A percentile compares a stretch with the other conserved stretches of the same genome.
Conservation (phyloP, 2,329 filamentous ascomycete species). For the Helminthosporium solani region DNA sequence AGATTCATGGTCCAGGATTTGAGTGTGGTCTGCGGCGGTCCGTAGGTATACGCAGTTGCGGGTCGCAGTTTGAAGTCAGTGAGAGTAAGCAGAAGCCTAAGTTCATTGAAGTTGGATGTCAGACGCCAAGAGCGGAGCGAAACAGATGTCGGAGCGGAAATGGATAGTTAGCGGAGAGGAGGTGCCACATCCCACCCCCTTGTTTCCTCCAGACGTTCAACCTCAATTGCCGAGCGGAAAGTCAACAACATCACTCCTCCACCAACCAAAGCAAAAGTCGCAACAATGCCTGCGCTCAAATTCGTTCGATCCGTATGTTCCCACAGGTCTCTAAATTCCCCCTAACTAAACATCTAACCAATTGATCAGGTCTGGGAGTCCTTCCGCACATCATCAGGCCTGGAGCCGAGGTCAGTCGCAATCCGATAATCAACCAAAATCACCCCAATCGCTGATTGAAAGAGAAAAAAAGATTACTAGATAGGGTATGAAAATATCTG, state of each 20-base stretch:
- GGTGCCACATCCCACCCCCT: conserved; percentile 4
- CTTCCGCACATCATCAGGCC: conserved; percentile 79
- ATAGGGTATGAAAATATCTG: conserved; percentile 46
- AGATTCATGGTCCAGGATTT: conserved; percentile 35
- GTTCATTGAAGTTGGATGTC: conserved; percentile 18
- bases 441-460: too few species aligned
- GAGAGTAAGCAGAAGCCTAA: conserved; percentile 12
- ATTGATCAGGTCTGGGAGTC: conserved; percentile 72
- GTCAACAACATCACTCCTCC: conserved; percentile 23
- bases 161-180: background rate
- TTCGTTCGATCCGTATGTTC: conserved; percentile 65
- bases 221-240: conserved; percentile 18
- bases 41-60: conserved; percentile 13
- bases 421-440: too few species aligned
- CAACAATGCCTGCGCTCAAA: conserved; percentile 51
- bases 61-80: conserved; percentile 8
- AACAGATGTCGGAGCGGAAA: background rate
- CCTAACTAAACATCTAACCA: conserved; percentile 24
- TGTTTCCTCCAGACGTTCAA: background rate
- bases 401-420: conserved; percentile 73
- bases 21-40: conserved; percentile 7
- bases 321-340: background rate
- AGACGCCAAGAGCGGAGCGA: conserved; percentile 21
- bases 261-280: conserved; percentile 2
- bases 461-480: conserved; percentile 49